Evolutionary conservation across 345 rosid genomes (phyloP).

Genomic region (Gossypium turneri): DNA sequence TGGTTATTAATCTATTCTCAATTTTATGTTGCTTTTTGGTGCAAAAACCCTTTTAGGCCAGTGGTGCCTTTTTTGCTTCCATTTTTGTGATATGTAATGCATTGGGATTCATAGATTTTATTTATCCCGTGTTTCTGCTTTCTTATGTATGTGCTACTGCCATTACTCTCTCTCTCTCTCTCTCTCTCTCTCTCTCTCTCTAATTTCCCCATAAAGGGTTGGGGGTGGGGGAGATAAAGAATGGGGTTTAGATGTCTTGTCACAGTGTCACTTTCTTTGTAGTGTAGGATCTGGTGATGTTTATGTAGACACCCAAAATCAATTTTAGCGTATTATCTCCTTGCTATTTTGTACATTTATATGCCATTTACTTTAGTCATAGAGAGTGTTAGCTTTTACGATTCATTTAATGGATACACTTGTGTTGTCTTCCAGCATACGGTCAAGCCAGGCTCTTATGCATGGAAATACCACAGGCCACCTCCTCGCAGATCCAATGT

Average conservation of each 20-base stretch:
- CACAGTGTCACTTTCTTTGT: background rate
- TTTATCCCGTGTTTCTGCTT: background rate
- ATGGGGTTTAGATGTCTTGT: background rate
- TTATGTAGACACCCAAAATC: background rate
- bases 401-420: conserved; percentile 45
- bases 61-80: background rate
- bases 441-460: conserved; percentile 81
- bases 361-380: conserved; percentile 20
- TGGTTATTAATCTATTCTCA: background rate
- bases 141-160: background rate
- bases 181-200: too few species aligned
- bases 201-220: too few species aligned
- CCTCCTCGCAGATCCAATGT: conserved; percentile 56
- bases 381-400: conserved; percentile 30
- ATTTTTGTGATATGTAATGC: background rate
- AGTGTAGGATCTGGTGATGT: background rate
- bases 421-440: conserved; percentile 67
- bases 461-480: conserved; percentile 69
- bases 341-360: background rate
- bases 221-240: background rate
- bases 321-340: background rate
- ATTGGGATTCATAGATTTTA: background rate
- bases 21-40: background rate
- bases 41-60: background rate
- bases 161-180: background rate